These are phyloP conservation scores for Novymonas esmeraldas DNA, from an alignment of 208 protist species.

Conservation along the genomic window DNA sequence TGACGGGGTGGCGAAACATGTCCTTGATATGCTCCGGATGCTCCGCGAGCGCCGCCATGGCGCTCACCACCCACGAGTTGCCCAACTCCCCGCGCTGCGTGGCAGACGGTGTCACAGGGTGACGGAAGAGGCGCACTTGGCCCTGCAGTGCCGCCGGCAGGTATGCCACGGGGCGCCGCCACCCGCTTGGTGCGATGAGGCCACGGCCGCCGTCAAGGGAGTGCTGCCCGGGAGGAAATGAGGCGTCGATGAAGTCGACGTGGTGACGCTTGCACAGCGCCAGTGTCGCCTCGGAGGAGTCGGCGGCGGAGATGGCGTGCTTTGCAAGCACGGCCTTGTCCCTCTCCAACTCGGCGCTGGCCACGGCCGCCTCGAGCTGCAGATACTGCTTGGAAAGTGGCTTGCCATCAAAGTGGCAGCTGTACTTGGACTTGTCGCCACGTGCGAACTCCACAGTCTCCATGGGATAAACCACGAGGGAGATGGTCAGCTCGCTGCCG, in stretches of 20 bases:
- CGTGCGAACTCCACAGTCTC: constrained; percentile 78
- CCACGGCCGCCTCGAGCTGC: constrained; percentile 41
- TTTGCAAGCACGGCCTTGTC: constrained; percentile 39
- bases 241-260: constrained; percentile 70
- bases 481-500: constrained; percentile 54
- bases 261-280: constrained; percentile 48
- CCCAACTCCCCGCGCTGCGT: constrained; percentile 78
- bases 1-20: constrained; percentile 73
- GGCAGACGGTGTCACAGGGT: constrained; percentile 66
- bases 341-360: constrained; percentile 49
- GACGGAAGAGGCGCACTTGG: constrained; percentile 71
- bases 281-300: constrained; percentile 56
- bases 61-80: constrained; percentile 79
- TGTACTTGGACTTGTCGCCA: constrained; percentile 53
- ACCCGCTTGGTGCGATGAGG: constrained; percentile 61
- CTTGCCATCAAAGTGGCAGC: constrained; percentile 62
- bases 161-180: constrained; percentile 72
- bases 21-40: constrained; percentile 61
- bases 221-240: constrained; percentile 70
- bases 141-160: constrained; percentile 61
- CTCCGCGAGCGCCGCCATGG: constrained; percentile 69
- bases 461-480: constrained; percentile 68
- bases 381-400: constrained; percentile 67
- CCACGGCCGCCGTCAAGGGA: constrained; percentile 64
- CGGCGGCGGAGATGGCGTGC: constrained; percentile 35